These are phyloP conservation scores for Aspergillus japonicus DNA, from an alignment of 2,329 filamentous ascomycete species.

Conservation along the genomic window DNA sequence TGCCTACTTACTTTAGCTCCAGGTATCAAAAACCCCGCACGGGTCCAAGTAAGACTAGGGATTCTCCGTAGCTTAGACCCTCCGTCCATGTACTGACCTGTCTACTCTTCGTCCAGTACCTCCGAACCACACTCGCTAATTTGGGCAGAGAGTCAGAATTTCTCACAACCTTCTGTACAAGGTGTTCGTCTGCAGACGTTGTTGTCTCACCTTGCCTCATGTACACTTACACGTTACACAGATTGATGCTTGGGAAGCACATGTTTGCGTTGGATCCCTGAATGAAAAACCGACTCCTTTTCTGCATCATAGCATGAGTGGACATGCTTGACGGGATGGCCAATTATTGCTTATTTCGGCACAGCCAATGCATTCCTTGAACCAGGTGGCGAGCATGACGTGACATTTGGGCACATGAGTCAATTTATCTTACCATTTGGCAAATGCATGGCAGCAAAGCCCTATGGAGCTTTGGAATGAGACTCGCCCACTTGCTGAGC, in stretches of 20 bases:
- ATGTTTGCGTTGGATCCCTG: neutral
- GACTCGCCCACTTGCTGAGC: neutral
- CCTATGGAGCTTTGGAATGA: neutral
- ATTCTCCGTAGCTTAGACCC: neutral
- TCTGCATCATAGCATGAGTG: neutral
- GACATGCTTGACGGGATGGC: neutral
- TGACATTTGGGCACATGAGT: neutral
- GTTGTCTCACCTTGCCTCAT: neutral
- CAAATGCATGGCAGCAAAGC: neutral
- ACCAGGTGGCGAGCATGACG: neutral
- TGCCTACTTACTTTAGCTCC: neutral
- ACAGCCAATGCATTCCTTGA: neutral
- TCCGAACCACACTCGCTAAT: neutral
- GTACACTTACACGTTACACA: neutral
- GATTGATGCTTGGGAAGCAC: neutral
- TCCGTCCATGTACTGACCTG: neutral
- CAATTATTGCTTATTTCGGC: neutral
- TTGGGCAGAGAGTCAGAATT: neutral
- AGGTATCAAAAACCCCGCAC: neutral
- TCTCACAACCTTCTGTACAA: neutral
- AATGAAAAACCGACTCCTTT: neutral
- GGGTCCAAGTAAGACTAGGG: neutral
- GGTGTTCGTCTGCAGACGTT: neutral
- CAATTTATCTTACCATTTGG: neutral
- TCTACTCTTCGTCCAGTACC: neutral